phyloP scores from a whole-genome alignment of 306 rosid genomes.

The Prunus salicina region DNA sequence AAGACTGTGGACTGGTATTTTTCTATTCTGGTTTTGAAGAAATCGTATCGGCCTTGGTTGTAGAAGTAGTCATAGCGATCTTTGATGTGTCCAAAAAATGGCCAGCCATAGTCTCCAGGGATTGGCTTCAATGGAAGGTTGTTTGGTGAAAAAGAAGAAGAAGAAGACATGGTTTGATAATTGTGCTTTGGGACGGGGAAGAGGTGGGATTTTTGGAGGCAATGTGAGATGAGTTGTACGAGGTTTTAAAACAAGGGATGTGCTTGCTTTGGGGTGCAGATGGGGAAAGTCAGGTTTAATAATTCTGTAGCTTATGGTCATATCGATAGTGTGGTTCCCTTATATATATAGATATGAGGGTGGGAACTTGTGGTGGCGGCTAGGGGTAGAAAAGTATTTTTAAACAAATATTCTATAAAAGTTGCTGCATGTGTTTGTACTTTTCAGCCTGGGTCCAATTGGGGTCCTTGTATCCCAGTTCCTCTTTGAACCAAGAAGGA shows the following conservation, averaged over 20 bases:
- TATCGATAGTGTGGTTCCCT: background rate
- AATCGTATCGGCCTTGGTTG: slow-evolving; percentile 53
- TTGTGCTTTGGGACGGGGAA: no score
- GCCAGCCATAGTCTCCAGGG: slow-evolving; percentile 61
- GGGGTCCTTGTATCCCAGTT: no score
- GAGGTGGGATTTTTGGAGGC: background rate
- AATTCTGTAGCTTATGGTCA: background rate
- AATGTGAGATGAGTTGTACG: background rate
- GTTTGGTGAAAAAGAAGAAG: background rate
- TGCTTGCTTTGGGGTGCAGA: background rate
- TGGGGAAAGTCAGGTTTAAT: background rate
- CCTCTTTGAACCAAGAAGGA: no score
- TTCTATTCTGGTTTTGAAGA: slow-evolving; percentile 45
- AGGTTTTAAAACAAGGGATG: background rate
- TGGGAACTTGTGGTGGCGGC: background rate
- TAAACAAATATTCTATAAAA: no score
- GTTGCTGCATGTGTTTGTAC: no score
- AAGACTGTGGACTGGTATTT: slow-evolving; percentile 57
- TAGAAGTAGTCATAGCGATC: slow-evolving; percentile 66
- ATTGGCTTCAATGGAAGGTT: slow-evolving; percentile 46
- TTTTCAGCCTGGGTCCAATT: no score
- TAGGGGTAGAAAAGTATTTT: no score
- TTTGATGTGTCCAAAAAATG: slow-evolving; percentile 50
- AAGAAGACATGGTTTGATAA: slow-evolving; percentile 3
- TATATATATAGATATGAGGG: background rate